Percentiles rank a stretch among this genome's conserved stretches.
phyloP scores from a whole-genome alignment of 129 eudicot species.

The Ambrosia artemisiifolia region DNA sequence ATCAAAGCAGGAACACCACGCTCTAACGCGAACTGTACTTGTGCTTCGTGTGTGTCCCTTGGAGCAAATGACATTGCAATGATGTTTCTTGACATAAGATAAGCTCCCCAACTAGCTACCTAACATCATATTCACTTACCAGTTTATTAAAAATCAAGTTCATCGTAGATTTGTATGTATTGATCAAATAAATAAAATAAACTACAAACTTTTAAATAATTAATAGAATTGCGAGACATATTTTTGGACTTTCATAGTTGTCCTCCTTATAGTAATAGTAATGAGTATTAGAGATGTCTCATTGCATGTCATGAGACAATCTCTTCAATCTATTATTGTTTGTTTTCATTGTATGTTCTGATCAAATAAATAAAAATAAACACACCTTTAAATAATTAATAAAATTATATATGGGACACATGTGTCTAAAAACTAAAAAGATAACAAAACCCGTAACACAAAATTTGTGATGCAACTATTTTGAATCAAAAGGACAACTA shows the following conservation, averaged over 20 bases:
- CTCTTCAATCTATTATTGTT: too few relatives aligned
- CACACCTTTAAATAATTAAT: not conserved
- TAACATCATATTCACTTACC: not conserved
- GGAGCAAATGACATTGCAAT: conserved; percentile 90
- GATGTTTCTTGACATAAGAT: conserved; percentile 74
- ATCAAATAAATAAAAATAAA: not conserved
- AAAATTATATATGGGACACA: not conserved
- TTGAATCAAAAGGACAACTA: conserved; percentile 6
- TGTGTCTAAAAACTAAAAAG: not conserved
- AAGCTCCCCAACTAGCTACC: conserved; percentile 99
- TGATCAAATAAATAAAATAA: not conserved
- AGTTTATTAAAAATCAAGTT: not conserved
- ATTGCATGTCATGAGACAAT: too few relatives aligned
- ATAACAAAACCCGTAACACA: conserved; percentile 12
- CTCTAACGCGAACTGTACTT: conserved; percentile 88
- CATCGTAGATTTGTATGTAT: not conserved
- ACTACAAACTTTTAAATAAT: not conserved
- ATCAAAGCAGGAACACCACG: conserved; percentile 96
- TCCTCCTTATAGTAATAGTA: too few relatives aligned
- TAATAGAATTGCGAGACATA: not conserved
- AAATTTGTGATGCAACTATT: conserved; percentile 14
- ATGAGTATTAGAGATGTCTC: too few relatives aligned
- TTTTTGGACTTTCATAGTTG: too few relatives aligned
- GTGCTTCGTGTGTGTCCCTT: conserved; percentile 90
- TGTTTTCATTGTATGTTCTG: too few relatives aligned